Evolutionary conservation across 108 stramenopile species (phyloP), one percentile per base, ranked within the genome.

Genomic region (Cyclotella sp.): DNA sequence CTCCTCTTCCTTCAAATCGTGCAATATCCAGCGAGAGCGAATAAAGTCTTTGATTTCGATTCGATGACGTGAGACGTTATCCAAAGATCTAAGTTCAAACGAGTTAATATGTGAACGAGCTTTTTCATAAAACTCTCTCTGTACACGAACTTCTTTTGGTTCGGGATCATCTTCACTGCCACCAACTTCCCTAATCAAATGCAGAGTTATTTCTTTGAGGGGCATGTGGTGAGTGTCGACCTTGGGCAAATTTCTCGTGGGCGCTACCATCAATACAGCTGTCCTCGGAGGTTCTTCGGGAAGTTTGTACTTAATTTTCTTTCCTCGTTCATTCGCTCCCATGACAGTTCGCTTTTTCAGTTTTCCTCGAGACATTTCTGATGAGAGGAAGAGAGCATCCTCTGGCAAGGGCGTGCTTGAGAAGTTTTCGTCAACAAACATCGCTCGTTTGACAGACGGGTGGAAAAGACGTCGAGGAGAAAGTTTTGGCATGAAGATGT

Each of bases 81-180:
- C 86, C 16, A 63, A 34, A 11, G 66, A 87, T 47, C 89, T 78
- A 16, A 88, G 66, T 12, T 88, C 85, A 34, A 85, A 77, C 11
- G 79, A 76, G 69, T 94, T 91, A 57, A 89, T 79, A 58, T 83
- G 81, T 9, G 82, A 63, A 16, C 78, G 80, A 19, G 89, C 73
- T 16, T 87, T 80, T 69, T 90, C 87, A 40, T 91, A 91, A 67
- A 86, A 92, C 66, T 89, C 89, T 27, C 89, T 76, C 74, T 94
- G 91, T 1, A 47, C 68, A 51, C 73, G 76, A 27, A 88, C 22
- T 45, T 69, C 72, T 47, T 58, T 61, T 12, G 76, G 57, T 60
- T 91, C 90, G 19, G 63, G 70, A 10, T 53, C 51, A 11, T 58
- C 70, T 27, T 74, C 47, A 13, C 84, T 67, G 34, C 67, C 64